Base-by-base conservation (phyloP, 768 basidiomycete genomes). In the Pleurotus giganteus region DNA sequence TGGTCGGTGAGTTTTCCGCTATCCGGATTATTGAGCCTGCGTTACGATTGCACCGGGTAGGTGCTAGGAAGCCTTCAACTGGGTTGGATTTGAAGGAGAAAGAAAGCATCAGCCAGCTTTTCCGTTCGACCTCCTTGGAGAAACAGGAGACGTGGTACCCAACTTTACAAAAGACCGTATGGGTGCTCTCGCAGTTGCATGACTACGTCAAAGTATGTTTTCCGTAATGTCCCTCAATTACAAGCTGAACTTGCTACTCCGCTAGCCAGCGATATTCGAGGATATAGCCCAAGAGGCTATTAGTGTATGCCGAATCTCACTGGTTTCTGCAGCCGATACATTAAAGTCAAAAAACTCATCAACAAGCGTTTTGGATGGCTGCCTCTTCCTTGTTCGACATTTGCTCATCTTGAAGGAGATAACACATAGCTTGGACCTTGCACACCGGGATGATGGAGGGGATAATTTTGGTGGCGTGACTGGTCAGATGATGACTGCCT, bases 281-380 rank as follows among this genome's bases (percentile, higher is more conserved):
- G 97, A 99, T 67, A 90, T 98, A 36, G 94, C 96, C 0, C 91
- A 94, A 71, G 95, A 98, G 71, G 92, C 95, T 0, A 79, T 97
- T 28, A 77, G 80, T 11, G 74, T 93, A 3, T 96, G 94, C 66
- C 83, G 87, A 31, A 80, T 87, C 56, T 96, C 95, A 0, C 80
- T 98, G 3, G 75, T 89, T 31, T 68, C 79, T 4, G 93, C 91
- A 0, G 79, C 89, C 0, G 80, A 87, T n/a, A 72, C 77, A 19
- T 76, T 98, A 46, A 76, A 80, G 21, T 55, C 64, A 27, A 81
- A 79, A 46, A 75, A 75, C 34, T 69, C 73, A 13, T 71, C 77
- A 19, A 60, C 72, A 5, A 71, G 74, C 45, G 63, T 68, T 4
- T 69, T 90, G 6, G 93, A 98, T 60, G 91, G 86, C 0, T 79